Evolutionary conservation across 495 filamentous ascomycete genomes (phyloP).

Genomic region (Hypoxylon fragiforme): DNA sequence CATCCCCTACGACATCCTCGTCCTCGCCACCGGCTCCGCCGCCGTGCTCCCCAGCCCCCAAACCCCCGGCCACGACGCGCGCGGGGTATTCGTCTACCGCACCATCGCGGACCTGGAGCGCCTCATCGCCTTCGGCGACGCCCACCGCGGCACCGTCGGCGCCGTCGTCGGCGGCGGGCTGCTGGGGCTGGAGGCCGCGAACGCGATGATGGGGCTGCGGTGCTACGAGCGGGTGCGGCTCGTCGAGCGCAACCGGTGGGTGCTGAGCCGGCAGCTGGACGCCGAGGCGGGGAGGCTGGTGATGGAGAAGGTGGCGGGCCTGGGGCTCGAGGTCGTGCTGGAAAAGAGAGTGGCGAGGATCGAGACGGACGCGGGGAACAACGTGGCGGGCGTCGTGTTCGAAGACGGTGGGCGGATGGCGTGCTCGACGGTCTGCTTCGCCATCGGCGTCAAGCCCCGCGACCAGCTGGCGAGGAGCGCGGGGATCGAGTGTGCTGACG

Average conservation of each 20-base stretch:
- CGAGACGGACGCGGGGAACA: conserved; percentile 65
- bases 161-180: conserved; percentile 90
- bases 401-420: conserved; percentile 84
- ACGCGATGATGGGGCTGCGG: conserved; percentile 89
- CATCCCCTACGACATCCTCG: conserved; percentile 83
- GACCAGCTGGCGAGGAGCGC: conserved; percentile 76
- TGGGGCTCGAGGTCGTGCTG: conserved; percentile 87
- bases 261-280: conserved; percentile 85
- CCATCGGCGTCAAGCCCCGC: conserved; percentile 83
- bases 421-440: conserved; percentile 88
- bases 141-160: conserved; percentile 68
- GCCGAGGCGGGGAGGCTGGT: conserved; percentile 82
- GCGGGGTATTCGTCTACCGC: conserved; percentile 93
- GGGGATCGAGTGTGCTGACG: conserved; percentile 73
- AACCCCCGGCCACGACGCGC: conserved; percentile 82
- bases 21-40: conserved; percentile 91
- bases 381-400: conserved; percentile 75
- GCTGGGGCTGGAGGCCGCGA: conserved; percentile 89
- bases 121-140: conserved; percentile 72
- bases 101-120: conserved; percentile 83
- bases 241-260: conserved; percentile 89
- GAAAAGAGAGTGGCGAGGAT: conserved; percentile 76
- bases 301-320: conserved; percentile 73
- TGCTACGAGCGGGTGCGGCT: conserved; percentile 78
- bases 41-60: conserved; percentile 78